Base-by-base conservation (phyloP, 441 rosid genomes). In the Macaranga tanarius region DNA sequence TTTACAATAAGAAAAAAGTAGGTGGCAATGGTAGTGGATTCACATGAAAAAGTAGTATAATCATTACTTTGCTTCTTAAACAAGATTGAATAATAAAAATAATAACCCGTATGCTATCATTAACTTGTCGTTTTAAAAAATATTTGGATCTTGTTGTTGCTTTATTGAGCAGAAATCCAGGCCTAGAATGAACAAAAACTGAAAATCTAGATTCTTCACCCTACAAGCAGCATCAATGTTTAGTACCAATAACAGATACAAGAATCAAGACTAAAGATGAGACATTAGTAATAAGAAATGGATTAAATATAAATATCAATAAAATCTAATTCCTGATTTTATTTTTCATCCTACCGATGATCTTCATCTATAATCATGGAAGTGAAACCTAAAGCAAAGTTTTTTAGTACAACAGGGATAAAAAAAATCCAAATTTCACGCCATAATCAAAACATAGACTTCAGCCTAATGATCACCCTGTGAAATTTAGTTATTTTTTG, bases 101-200 rank as follows among this genome's bases (percentile, higher is more conserved):
- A 74, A 17, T 40, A 56, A 92, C 99, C 99, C 91, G 89, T 78
- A 91, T 79, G 65, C 99, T 95, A 58, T 91, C 92, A 79, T 88
- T 95, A 78, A 95, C 87, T 86, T 95, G 98, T 26, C 96, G 93
- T 70, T 84, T 72, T 62, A 90, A 72, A 78, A 95, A 95, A 82
- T 83, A 82, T 57, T 71, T 75, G 2, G 97, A 95, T 80, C 91
- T 87, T 23, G 97, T 90, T 10, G 94, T 95, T 70, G 85, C 97
- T 85, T 89, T 87, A 72, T 82, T 92, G 69, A 95, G 82, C 48
- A 90, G 26, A 80, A 95, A 95, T 55, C 99, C 96, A 64, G 98
- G 99, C 86, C 99, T 88, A 56, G 99, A 89, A 73, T 95, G 99
- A 81, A 95, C 97, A 74, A 40, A 89, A 65, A 95, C 84, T 19